Base-by-base conservation (phyloP, 139 green algal species). In the Trebouxia sp. region DNA sequence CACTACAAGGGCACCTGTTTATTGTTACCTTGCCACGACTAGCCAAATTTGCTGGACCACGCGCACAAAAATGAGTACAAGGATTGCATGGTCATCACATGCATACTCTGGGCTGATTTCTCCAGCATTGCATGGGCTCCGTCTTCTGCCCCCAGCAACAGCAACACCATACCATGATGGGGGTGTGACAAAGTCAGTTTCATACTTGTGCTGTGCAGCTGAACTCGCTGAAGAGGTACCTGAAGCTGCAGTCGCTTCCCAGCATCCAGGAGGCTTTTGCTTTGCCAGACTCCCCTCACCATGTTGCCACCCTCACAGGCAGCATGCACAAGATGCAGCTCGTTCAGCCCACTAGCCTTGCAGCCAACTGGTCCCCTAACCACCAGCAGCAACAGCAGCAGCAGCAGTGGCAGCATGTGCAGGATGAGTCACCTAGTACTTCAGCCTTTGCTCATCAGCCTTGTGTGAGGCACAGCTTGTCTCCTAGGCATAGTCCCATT, bases 301-400 rank as follows among this genome's bases (percentile, higher is more conserved):
- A 53, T 32, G 41, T 77, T 6, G 41, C 42, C 42, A 51, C 69
- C 22, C 7, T 76, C 39, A 28, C 41, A 15, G 38, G 66, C 37
- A 51, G 39, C 69, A 55, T 51, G 41, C n/a, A 77, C 39, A 77
- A 38, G 6, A 55, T 53, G 69, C 69, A 77, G 69, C 69, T 56
- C 39, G 26, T 38, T 22, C 14, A 6, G 37, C 62, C 32, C 35
- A 45, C 32, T 12, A 5, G 28, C 62, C 32, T 45, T 72, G 62
- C 62, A 72, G 32, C 32, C n/a, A 17, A 42, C 12, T 43, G 14
- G 35, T 15, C 35, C 6, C 20, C 2, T 22, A 15, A 5, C 37
- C 9, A 43, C 11, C 24, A 48, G 17, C 69, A 76, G 38, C 37
- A 30, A 15, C 24, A 35, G 0, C 11, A 72, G 32, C 15, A 72